Base-by-base conservation (phyloP, 805 yeast species). In the Pichia phayaonensis region DNA sequence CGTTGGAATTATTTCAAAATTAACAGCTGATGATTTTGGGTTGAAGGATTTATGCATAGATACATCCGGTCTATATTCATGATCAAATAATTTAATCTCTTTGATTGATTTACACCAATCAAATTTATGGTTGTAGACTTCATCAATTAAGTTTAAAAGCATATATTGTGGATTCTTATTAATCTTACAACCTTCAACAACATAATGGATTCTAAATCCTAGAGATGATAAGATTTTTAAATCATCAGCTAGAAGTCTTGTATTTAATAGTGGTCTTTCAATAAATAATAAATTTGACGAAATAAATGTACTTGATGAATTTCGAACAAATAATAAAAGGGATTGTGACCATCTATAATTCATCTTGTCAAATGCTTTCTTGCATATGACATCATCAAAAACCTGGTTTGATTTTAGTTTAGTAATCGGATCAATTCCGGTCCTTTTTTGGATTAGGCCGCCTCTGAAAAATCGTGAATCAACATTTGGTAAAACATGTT, bases 301-400 rank as follows among this genome's bases (percentile, higher is more conserved):
- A 15, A 8, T 22, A 13, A 7, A 13, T 23, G 20, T 29, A 5
- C 4, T 16, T 2, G 23, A 21, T 12, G 29, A n/a, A n/a, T 23
- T 49, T 23, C 39, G 34, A 18, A 24, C 46, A 39, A 42, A 21
- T n/a, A 18, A 8, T 4, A 49, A 24, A 43, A 49, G 20, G 0
- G 27, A 22, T 36, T 26, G 12, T 3, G 49, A 45, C 52, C 52
- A 49, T 24, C 18, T 27, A 41, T 40, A 48, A 20, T 40, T 31
- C 15, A 44, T 20, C 8, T 18, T n/a, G 3, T 16, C 11, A 1
- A 39, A n/a, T 11, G 22, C 21, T 11, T 15, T 29, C 13, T 29
- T 29, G n/a, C 13, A 15, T 29, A n/a, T 3, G 6, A n/a, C n/a
- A 29, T 29, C 34, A 29, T 13, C 12, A 29, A 29, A 29, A 29